Evolutionary conservation across 495 filamentous ascomycete genomes (phyloP), one percentile per base, ranked within the genome.

Genomic region (Hypoxylon cercidicola): DNA sequence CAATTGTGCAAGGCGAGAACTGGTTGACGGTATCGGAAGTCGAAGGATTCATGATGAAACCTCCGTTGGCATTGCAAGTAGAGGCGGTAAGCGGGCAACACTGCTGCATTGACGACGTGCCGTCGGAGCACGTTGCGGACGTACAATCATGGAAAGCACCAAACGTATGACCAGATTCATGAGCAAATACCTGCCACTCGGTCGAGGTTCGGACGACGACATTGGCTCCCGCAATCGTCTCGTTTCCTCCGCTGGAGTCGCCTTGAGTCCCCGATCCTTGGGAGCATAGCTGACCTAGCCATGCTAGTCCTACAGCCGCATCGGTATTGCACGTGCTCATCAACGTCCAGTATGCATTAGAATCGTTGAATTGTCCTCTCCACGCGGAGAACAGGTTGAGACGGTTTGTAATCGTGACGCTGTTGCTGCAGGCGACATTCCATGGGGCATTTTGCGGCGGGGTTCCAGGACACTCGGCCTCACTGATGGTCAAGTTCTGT

Each of bases 131-230:
- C n/a, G 89, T 86, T 11, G 77, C 41, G 0, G 79, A 69, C 4
- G 84, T 88, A 74, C 95, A 99, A 77, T 99, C 95, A 72, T 99
- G 95, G 35, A 97, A 92, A 11, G 95, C 96, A 40, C 95, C 95
- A 70, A 97, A 97, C 0, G 92, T 97, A 66, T 99, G 95, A 9
- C 95, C 95, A 11, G 90, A 87, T 74, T 99, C 96, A 70, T 99
- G 95, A 60, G 95, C 94, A 77, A 98, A 93, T 50, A 99, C 91
- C 73, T 97, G 92, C 96, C 96, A 99, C 66, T 96, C 92, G 18
- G 86, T 90, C 10, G 85, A 79, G 1, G 91, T 97, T 47, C 87
- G 87, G 15, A 93, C 89, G 16, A 99, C 93, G 20, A 99, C 92
- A 73, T 97, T 97, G 41, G 95, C 89, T 18, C 91, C 90, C 16